Evolutionary conservation across 2,329 filamentous ascomycete species (phyloP), one percentile per base, ranked within the genome.

Genomic region (Penicillium corylophilum): DNA sequence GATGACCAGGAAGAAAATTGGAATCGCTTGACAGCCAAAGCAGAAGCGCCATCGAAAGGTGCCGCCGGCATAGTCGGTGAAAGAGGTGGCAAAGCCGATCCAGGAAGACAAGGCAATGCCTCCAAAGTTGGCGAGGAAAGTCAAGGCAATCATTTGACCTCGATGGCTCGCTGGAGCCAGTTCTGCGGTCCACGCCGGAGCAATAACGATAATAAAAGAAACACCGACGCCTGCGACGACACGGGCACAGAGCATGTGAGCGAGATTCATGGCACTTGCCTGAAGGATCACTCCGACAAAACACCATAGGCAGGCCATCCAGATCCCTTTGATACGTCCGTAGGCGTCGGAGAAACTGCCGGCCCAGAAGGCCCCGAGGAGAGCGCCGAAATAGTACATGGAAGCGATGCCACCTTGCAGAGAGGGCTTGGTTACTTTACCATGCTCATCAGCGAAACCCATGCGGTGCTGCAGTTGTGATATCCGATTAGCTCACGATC

Each of bases 331-430:
- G 26, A 52, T 58, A 13, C 63, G 55, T 12, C 63, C 63, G 29
- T 62, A 52, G 24, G 26, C 46, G 48, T 65, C 60, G 39, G 49
- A 48, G 48, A 50, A 58, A 40, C 51, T 47, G 50, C 54, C 60
- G 39, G 28, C 53, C 57, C 43, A 61, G 50, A 51, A 64, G n/a
- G 38, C 46, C 44, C 63, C 63, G 36, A 60, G 24, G n/a, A 62
- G 44, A 26, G 57, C 44, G 5, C 59, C 63, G 7, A 53, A 38
- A 53, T 74, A 74, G 60, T 74, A 75, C 29, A 76, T 67, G 2
- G 66, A 57, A 18, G 71, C 65, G 26, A 74, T 74, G 24, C 71
- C 71, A 28, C 71, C 72, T 49, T 74, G 71, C 4, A 72, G 3
- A 70, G 53, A 16, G 63, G 64, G 36, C 67, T 62, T 68, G 15